Conservation (phyloP, 2,329 filamentous ascomycete species). For the Diplodia scrobiculata region DNA sequence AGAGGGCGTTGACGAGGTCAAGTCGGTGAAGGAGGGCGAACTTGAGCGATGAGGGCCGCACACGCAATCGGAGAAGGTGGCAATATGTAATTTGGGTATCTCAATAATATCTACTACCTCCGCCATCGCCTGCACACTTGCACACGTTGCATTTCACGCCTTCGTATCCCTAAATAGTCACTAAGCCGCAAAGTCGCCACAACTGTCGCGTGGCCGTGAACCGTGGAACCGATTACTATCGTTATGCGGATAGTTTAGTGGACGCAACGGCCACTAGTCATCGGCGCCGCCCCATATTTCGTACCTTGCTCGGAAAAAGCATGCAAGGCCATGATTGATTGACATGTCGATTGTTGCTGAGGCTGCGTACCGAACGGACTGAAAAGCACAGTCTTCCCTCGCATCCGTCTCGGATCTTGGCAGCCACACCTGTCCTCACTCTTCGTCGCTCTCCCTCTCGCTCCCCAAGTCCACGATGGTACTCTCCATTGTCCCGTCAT, state of each 20-base stretch:
- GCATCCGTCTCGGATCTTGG: background rate
- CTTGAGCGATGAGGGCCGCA: background rate
- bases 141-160: background rate
- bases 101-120: background rate
- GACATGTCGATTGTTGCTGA: background rate
- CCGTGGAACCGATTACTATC: background rate
- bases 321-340: background rate
- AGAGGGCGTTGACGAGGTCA: background rate
- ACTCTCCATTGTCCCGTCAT: constrained; percentile 9
- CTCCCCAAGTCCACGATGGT: constrained; percentile 24
- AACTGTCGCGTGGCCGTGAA: background rate
- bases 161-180: background rate
- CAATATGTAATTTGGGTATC: constrained; percentile 9
- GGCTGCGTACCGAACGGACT: background rate
- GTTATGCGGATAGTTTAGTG: background rate
- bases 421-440: background rate
- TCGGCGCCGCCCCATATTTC: background rate
- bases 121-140: background rate
- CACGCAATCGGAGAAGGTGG: background rate
- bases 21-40: background rate
- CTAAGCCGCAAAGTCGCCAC: background rate
- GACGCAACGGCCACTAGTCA: background rate
- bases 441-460: constrained; percentile 11
- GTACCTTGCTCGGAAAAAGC: background rate
- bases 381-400: background rate